phyloP scores from a whole-genome alignment of 192 early-diverging fungal species.

The Lobosporangium transversale region DNA sequence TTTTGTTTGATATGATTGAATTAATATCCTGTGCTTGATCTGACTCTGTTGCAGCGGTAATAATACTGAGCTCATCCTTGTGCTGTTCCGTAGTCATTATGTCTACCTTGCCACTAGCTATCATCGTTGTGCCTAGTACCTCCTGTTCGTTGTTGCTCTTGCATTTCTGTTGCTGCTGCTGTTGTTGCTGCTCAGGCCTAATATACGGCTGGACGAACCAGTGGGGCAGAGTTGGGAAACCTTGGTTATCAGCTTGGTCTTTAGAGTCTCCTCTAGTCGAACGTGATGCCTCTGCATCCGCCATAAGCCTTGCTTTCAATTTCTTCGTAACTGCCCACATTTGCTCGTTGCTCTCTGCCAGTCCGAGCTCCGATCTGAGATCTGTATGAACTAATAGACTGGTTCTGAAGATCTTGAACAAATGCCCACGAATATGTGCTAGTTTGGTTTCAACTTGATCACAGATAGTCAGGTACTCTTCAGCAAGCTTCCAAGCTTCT shows the following conservation, averaged over 20 bases:
- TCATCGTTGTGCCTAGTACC: neutral
- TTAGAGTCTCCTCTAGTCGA: constrained; percentile 25
- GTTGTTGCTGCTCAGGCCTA: constrained; percentile 41
- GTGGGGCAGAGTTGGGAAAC: constrained; percentile 67
- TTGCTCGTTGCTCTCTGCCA: constrained; percentile 65
- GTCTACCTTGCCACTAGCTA: neutral
- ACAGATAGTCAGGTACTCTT: constrained; percentile 92
- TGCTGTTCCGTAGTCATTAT: constrained; percentile 5
- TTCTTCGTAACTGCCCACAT: constrained; percentile 63
- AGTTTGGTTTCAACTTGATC: constrained; percentile 67
- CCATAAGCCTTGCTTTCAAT: constrained; percentile 68
- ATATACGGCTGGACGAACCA: constrained; percentile 79
- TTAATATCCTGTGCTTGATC: neutral
- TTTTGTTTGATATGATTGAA: constrained; percentile 14
- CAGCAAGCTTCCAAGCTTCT: constrained; percentile 80
- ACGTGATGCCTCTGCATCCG: constrained; percentile 31
- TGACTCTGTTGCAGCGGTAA: neutral
- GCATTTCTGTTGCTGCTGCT: neutral
- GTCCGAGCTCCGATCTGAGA: constrained; percentile 75
- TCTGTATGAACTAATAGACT: constrained; percentile 82
- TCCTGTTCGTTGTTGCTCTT: neutral
- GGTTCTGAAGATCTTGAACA: constrained; percentile 91
- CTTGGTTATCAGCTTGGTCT: constrained; percentile 50
- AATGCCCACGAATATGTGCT: constrained; percentile 79
- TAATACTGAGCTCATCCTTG: constrained; percentile 7